Conservation (phyloP, 2,329 filamentous ascomycete species). For the Ascomycota sp. region DNA sequence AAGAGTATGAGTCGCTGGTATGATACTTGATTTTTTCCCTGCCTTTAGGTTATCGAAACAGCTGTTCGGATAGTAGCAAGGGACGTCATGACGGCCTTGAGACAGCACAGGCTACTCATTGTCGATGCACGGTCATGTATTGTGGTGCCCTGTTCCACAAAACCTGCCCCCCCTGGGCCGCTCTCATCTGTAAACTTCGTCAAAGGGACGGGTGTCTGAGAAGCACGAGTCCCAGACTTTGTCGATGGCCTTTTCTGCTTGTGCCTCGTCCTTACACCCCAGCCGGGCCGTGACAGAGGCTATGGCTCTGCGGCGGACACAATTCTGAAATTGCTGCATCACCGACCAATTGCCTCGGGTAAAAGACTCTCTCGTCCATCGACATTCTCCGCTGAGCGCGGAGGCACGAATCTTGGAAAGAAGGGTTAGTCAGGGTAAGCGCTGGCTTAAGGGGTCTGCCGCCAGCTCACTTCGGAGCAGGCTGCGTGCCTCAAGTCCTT, state of each 20-base stretch:
- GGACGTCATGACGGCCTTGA: not conserved
- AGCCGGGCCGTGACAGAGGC: constrained; percentile 62
- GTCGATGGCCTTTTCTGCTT: constrained; percentile 77
- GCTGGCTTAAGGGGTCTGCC: not conserved
- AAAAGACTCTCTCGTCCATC: constrained; percentile 74
- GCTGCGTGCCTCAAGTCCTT: constrained; percentile 72
- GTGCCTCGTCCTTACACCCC: constrained; percentile 62
- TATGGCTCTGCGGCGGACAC: constrained; percentile 64
- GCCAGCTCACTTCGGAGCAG: constrained; percentile 57
- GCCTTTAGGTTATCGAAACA: too few relatives aligned
- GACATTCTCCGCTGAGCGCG: constrained; percentile 82
- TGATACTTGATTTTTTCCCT: too few relatives aligned
- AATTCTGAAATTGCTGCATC: constrained; percentile 84
- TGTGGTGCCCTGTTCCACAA: not conserved
- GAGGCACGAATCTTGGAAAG: constrained; percentile 60
- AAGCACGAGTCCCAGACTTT: constrained; percentile 99
- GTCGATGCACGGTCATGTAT: too few relatives aligned
- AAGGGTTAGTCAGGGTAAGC: not conserved
- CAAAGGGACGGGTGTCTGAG: constrained; percentile 80
- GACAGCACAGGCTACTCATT: not conserved
- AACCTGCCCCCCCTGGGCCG: constrained; percentile 2
- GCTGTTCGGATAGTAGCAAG: too few relatives aligned
- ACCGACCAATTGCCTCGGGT: constrained; percentile 70
- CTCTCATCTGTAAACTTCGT: constrained; percentile 71
- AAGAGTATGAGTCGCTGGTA: too few relatives aligned